phyloP scores from a whole-genome alignment of 441 rosid genomes.

The Syzygium malaccense region DNA sequence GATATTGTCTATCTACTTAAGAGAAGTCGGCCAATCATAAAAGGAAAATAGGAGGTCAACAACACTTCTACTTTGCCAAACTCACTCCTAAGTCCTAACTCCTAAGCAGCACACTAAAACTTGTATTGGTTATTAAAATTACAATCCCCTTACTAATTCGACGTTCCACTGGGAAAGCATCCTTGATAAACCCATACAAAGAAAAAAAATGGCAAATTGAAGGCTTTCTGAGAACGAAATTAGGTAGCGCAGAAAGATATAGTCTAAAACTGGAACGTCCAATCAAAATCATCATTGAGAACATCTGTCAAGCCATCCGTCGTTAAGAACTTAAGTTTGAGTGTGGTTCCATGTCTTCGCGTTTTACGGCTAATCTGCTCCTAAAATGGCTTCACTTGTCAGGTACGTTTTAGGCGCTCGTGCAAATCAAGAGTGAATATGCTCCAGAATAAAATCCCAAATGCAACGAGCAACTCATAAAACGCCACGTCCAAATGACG shows the following conservation, averaged over 20 bases:
- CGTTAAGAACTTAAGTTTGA: background rate
- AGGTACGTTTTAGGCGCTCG: background rate
- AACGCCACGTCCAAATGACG: background rate
- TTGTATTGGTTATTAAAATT: background rate
- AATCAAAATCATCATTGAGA: background rate
- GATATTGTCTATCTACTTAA: background rate
- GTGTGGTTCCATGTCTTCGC: background rate
- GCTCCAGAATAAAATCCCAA: background rate
- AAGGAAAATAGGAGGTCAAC: background rate
- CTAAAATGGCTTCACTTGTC: background rate
- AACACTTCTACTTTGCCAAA: background rate
- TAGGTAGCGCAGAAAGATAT: background rate
- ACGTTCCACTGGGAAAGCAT: constrained; percentile 15
- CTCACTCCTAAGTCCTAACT: background rate
- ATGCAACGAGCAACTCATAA: background rate
- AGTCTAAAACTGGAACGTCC: background rate
- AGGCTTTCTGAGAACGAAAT: background rate
- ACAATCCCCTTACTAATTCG: background rate
- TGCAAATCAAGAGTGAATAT: background rate
- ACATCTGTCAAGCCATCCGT: background rate
- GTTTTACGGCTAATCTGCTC: background rate
- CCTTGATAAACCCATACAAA: constrained; percentile 30
- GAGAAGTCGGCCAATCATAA: background rate
- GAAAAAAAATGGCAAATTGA: background rate
- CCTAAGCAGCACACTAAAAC: background rate